Evolutionary conservation across 805 yeast species (phyloP).

Genomic region (Candida maris): DNA sequence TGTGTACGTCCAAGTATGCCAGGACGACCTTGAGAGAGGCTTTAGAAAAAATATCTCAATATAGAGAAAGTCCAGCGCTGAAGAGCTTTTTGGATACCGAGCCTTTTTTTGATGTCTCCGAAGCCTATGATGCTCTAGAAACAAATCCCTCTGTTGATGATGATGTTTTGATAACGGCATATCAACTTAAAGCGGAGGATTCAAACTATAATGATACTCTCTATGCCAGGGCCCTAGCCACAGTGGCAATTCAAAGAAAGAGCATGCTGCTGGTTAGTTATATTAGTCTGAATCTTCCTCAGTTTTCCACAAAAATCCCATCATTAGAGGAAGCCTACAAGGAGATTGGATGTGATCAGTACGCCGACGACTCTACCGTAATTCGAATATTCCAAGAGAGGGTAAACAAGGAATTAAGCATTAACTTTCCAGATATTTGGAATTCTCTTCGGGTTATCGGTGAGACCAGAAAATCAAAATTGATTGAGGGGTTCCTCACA

Average conservation of each 20-base stretch:
- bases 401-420: conserved; percentile 34
- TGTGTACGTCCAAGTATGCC: conserved; percentile 21
- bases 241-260: conserved; percentile 56
- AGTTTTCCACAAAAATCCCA: conserved; percentile 15
- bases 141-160: conserved; percentile 54
- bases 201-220: conserved; percentile 37
- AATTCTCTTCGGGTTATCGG: conserved; percentile 57
- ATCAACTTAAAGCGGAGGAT: conserved; percentile 60
- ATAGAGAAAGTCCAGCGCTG: conserved; percentile 35
- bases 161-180: conserved; percentile 74
- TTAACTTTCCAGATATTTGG: conserved; percentile 55
- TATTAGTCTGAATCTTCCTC: conserved; percentile 43
- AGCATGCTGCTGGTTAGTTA: conserved; percentile 56
- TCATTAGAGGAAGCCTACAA: conserved; percentile 41
- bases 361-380: conserved; percentile 55
- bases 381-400: conserved; percentile 51
- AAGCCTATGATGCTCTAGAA: conserved; percentile 52
- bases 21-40: conserved; percentile 36
- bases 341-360: conserved; percentile 44
- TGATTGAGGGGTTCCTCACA: conserved; percentile 52
- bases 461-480: conserved; percentile 47
- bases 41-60: conserved; percentile 35
- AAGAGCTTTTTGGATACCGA: conserved; percentile 42
- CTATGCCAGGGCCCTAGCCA: conserved; percentile 54
- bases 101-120: conserved; percentile 39